phyloP scores from a whole-genome alignment of 306 rosid species.

The Vicia sativa region DNA sequence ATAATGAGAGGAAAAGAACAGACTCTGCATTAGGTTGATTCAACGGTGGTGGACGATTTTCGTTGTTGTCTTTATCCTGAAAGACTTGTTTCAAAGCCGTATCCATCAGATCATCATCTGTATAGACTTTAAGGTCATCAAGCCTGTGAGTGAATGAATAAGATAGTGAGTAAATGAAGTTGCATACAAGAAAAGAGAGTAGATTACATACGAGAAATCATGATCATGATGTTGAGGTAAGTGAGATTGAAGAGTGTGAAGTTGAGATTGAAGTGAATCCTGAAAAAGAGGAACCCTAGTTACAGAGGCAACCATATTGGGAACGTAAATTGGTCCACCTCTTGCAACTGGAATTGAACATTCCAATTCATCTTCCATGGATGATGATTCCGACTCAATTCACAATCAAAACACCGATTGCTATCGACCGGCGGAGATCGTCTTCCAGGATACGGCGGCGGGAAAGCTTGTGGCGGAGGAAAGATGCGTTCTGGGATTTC shows the following conservation, averaged over 20 bases:
- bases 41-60: constrained; percentile 35
- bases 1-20: neutral
- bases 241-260: constrained; percentile 63
- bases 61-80: constrained; percentile 40
- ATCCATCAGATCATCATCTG: constrained; percentile 77
- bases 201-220: constrained; percentile 60
- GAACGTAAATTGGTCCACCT: constrained; percentile 83
- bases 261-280: constrained; percentile 52
- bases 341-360: constrained; percentile 40
- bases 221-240: constrained; percentile 45
- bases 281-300: constrained; percentile 57
- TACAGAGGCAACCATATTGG: constrained; percentile 60
- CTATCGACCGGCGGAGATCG: too few relatives aligned
- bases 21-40: constrained; percentile 44
- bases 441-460: too few relatives aligned
- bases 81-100: constrained; percentile 72
- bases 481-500: too few relatives aligned
- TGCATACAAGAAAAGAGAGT: neutral
- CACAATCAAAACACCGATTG: neutral
- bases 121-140: constrained; percentile 73
- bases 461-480: too few relatives aligned
- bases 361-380: constrained; percentile 32
- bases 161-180: constrained; percentile 10
- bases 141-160: constrained; percentile 60
- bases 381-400: neutral